These are phyloP conservation scores for Clavispora vitiphila DNA, from an alignment of 805 yeast genomes.

Conservation along the genomic window DNA sequence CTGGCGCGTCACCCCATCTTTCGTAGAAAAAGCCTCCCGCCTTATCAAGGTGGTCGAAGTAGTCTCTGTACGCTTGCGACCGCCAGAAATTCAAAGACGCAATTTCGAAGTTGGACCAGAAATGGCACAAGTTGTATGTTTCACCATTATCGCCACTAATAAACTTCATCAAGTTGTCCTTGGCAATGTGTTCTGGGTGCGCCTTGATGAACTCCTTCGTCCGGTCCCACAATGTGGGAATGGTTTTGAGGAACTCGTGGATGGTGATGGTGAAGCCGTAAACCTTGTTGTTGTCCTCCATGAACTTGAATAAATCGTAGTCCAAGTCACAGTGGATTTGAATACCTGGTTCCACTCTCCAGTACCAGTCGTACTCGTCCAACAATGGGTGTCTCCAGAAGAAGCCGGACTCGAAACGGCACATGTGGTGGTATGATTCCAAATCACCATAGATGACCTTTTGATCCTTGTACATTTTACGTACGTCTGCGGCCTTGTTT, in stretches of 20 bases:
- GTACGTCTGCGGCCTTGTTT: constrained; percentile 22
- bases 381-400: constrained; percentile 17
- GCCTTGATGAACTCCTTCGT: constrained; percentile 17
- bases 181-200: constrained; percentile 13
- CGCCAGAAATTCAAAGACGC: constrained; percentile 71
- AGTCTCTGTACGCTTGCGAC: constrained; percentile 49
- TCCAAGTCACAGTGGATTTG: constrained; percentile 20
- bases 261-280: constrained; percentile 23
- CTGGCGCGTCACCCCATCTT: constrained; percentile 93
- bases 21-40: constrained; percentile 81
- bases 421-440: constrained; percentile 16
- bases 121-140: constrained; percentile 4
- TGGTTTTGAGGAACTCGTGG: constrained; percentile 18
- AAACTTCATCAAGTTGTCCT: constrained; percentile 13
- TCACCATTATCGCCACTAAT: constrained; percentile 2
- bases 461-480: constrained; percentile 19
- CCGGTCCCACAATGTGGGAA: constrained; percentile 19
- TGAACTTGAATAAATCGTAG: constrained; percentile 21
- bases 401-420: constrained; percentile 19
- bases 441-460: constrained; percentile 27
- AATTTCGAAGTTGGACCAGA: constrained; percentile 73
- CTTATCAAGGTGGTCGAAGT: constrained; percentile 57
- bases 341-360: constrained; percentile 23
- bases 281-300: constrained; percentile 18
- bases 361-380: constrained; percentile 21